phyloP scores from a whole-genome alignment of 148 eudicot genomes.

The Agrostemma githago region DNA sequence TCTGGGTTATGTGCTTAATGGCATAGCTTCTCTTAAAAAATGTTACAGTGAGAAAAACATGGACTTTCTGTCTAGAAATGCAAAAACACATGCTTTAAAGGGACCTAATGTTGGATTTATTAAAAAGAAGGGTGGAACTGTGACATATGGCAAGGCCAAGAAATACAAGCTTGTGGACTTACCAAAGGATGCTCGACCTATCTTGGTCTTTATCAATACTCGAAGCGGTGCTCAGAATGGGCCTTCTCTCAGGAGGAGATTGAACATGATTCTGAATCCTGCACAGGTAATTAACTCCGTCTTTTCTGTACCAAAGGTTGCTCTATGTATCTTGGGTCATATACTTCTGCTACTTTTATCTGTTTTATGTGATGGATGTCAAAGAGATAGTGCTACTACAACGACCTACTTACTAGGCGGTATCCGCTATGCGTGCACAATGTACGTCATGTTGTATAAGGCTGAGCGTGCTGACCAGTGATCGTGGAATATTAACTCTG shows the following conservation, averaged over 20 bases:
- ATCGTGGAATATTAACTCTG: neutral
- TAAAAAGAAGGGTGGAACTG: conserved; percentile 41
- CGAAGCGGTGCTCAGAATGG: conserved; percentile 89
- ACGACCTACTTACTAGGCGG: neutral
- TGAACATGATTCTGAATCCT: conserved; percentile 79
- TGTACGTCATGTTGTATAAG: neutral
- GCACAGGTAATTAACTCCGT: conserved; percentile 51
- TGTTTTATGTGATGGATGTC: neutral
- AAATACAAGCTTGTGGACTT: conserved; percentile 56
- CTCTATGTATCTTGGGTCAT: neutral
- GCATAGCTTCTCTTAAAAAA: conserved; percentile 45
- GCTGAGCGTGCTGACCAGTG: neutral
- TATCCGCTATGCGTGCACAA: neutral
- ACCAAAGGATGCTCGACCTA: conserved; percentile 70
- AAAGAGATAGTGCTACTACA: neutral
- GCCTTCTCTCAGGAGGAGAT: conserved; percentile 57
- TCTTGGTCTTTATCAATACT: conserved; percentile 67
- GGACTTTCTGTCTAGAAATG: conserved; percentile 31
- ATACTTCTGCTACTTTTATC: neutral
- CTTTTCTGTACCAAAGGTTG: neutral
- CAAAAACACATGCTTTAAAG: conserved; percentile 31
- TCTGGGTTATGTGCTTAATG: conserved; percentile 42
- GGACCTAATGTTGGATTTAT: conserved; percentile 31
- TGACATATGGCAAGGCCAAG: conserved; percentile 43
- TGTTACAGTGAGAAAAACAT: conserved; percentile 45